Base-by-base conservation (phyloP, 106 monocot species). In the Apostasia shenzhenica region DNA sequence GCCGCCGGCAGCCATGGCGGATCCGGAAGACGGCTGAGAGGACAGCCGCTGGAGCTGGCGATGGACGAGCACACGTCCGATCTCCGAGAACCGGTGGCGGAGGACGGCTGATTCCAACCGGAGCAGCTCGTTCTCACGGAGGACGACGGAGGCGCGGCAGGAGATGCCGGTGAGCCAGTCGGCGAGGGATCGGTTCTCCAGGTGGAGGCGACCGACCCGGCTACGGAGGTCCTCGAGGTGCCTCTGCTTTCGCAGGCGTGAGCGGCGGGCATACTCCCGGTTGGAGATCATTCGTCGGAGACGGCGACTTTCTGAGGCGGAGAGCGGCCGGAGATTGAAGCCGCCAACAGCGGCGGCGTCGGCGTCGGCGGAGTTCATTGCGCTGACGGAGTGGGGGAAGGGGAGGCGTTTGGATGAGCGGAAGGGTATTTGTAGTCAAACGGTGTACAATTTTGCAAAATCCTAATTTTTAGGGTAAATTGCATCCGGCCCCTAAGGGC, bases 241-340 rank as follows among this genome's bases (percentile, higher is more conserved):
- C 11, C 59, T 62, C 57, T 72, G 78, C 67, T 78, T 78, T 13
- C 78, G 71, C 78, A 78, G 72, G 59, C 78, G 71, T 49, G 78
- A 78, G 5, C 72, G 65, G 3, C 78, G 71, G 1, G 78, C 78
- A 2, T 71, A 78, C 52, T 67, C 67, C 58, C 78, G 72, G 57
- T 78, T 78, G 11, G 78, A 78, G 26, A 78, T 61, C 72, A 12
- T 78, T 12, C 78, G 65, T 3, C 72, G 57, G 52, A 63, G 8
- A 49, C 60, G 65, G 49, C 78, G 72, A 45, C 67, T 57, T 2
- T 72, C 66, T 55, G 14, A 41, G 44, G 48, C 41, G 26, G 8
- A 14, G 48, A 2, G 41, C 48, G 45, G 67, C 9, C 6, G 0
- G 50, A 50, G 50, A 4, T 50, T 4, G 50, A 4, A 50, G 50